A percentile compares a stretch with the other conserved stretches of the same genome.
Evolutionary conservation across 768 basidiomycete species (phyloP).

Genomic region (Panaeolus papilionaceus): DNA sequence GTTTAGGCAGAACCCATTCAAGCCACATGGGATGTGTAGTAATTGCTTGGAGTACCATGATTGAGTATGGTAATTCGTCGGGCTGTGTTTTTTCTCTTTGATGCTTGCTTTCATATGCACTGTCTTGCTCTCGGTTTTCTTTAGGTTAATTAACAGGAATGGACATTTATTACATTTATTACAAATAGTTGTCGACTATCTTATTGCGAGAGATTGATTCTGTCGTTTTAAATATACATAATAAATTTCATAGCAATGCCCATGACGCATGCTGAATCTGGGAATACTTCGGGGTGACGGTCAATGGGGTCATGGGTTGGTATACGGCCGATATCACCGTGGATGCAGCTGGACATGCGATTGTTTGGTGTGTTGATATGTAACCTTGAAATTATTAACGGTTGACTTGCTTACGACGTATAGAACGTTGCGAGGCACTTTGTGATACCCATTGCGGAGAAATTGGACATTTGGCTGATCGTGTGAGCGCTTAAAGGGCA

Average conservation of each 20-base stretch:
- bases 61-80: constrained; percentile 19
- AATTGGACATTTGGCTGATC: not conserved
- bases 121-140: not conserved
- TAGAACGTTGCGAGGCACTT: not conserved
- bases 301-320: not conserved
- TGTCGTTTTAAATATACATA: constrained; percentile 4
- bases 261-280: not conserved
- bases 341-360: not conserved
- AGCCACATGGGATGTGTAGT: constrained; percentile 67
- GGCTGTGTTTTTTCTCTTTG: not conserved
- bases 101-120: not conserved
- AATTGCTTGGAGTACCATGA: constrained; percentile 67
- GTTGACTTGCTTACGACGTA: not conserved
- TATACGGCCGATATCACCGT: constrained; percentile 3
- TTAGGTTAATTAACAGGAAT: not conserved
- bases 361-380: not conserved
- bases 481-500: not conserved
- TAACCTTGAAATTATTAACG: not conserved
- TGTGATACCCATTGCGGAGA: not conserved
- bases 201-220: constrained; percentile 4
- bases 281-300: not conserved
- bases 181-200: not conserved
- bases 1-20: constrained; percentile 74
- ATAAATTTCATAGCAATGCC: not conserved
- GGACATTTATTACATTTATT: not conserved